Percentiles rank a stretch among this genome's conserved stretches.
These are phyloP conservation scores for Colletotrichum sp. DNA, from an alignment of 2,329 filamentous ascomycete genomes.

Conservation along the genomic window DNA sequence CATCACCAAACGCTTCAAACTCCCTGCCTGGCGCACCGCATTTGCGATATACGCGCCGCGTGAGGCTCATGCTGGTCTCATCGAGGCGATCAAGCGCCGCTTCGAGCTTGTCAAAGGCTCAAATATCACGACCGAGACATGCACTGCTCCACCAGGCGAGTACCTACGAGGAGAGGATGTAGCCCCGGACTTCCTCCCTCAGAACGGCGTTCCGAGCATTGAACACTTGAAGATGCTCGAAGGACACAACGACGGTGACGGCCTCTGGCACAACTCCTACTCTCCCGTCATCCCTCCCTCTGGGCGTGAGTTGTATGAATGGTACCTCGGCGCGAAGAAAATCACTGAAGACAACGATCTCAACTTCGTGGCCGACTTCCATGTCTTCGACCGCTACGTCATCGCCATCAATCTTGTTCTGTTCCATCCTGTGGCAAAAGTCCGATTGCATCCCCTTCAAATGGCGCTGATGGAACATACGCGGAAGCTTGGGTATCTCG, in stretches of 20 bases:
- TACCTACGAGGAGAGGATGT: neutral
- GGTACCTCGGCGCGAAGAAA: neutral
- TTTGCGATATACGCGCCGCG: neutral
- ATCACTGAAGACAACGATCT: neutral
- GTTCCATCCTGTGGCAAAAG: neutral
- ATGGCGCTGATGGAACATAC: conserved; percentile 24
- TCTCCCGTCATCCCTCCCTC: neutral
- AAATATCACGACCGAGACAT: neutral
- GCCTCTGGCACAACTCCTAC: neutral
- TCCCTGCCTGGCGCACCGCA: neutral
- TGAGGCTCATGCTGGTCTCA: neutral
- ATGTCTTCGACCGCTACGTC: conserved; percentile 19
- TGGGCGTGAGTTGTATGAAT: neutral
- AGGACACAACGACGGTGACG: neutral
- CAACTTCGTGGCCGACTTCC: conserved; percentile 18
- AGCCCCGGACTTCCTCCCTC: neutral
- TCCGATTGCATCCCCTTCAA: neutral
- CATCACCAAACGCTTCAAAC: neutral
- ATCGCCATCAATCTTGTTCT: conserved; percentile 7
- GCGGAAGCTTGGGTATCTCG: neutral
- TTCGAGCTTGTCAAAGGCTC: neutral
- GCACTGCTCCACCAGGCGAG: neutral
- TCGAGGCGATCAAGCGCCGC: conserved; percentile 2
- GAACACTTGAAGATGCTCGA: neutral
- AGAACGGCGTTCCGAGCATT: neutral